These are phyloP conservation scores for Dalbergia oliveri DNA, from an alignment of 306 rosid species.

Conservation along the genomic window DNA sequence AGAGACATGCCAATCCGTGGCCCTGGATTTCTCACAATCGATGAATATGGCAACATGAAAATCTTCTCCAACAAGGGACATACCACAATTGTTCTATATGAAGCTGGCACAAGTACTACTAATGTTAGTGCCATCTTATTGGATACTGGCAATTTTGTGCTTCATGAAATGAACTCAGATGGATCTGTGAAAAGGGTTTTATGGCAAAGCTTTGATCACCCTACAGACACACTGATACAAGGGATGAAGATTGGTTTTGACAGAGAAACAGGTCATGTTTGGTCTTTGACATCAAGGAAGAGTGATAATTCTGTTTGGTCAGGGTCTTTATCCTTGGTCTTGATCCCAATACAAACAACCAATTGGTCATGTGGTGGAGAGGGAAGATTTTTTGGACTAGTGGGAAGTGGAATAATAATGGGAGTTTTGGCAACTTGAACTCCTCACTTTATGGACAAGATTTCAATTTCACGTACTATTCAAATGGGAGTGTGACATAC, in stretches of 20 bases:
- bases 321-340: slow-evolving; percentile 32
- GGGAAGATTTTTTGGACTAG: not conserved
- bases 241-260: slow-evolving; percentile 32
- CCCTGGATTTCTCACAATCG: slow-evolving; percentile 34
- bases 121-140: slow-evolving; percentile 8
- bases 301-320: not conserved
- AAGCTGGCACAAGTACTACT: not conserved
- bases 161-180: not conserved
- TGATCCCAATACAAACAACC: slow-evolving; percentile 18
- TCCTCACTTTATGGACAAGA: not conserved
- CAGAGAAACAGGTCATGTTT: not conserved
- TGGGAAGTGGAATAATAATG: slow-evolving; percentile 12
- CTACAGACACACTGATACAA: slow-evolving; percentile 18
- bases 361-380: slow-evolving; percentile 20
- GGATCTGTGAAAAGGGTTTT: not conserved
- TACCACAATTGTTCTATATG: not conserved
- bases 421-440: slow-evolving; percentile 3
- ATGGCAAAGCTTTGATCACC: slow-evolving; percentile 15
- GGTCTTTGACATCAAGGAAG: slow-evolving; percentile 31
- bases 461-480: slow-evolving; percentile 2
- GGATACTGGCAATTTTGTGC: slow-evolving; percentile 25
- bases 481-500: not conserved
- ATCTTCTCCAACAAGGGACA: not conserved
- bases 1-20: slow-evolving; percentile 33
- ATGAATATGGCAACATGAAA: slow-evolving; percentile 17